Conservation (phyloP, 306 rosid genomes). For the Calophaca sinica region DNA sequence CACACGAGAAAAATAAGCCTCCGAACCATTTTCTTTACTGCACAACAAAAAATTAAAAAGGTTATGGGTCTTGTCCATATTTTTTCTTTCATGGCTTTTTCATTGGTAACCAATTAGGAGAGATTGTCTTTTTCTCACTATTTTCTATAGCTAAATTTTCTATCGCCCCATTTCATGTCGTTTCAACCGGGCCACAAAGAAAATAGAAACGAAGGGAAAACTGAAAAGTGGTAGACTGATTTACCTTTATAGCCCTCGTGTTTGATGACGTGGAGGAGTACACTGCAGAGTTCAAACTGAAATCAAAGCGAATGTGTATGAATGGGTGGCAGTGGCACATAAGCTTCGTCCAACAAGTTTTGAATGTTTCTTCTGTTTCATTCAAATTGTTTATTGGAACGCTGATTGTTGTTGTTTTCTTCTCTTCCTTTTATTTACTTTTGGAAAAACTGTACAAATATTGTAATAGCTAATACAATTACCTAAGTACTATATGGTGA, state of each 20-base stretch:
- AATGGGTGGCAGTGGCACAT: too few relatives aligned
- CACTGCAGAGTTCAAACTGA: background rate
- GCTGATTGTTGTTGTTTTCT: background rate
- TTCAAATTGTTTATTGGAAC: background rate
- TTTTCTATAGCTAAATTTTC: too few relatives aligned
- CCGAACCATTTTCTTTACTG: too few relatives aligned
- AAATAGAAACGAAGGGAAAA: background rate
- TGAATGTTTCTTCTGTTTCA: background rate
- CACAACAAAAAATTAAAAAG: too few relatives aligned
- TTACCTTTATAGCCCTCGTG: constrained; percentile 24
- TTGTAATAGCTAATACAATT: background rate
- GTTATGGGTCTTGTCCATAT: too few relatives aligned
- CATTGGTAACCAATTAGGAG: too few relatives aligned
- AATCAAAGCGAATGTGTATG: constrained; percentile 49
- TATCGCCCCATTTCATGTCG: too few relatives aligned
- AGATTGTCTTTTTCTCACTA: too few relatives aligned
- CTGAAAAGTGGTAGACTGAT: background rate
- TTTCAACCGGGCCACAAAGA: too few relatives aligned
- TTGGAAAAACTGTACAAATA: background rate
- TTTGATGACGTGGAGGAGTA: background rate
- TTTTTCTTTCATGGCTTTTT: too few relatives aligned
- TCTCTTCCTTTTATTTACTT: background rate
- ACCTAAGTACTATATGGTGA: background rate
- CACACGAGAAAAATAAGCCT: too few relatives aligned
- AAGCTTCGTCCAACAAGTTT: too few relatives aligned